Base-by-base conservation (phyloP, 495 filamentous ascomycete genomes). In the Halenospora varia region DNA sequence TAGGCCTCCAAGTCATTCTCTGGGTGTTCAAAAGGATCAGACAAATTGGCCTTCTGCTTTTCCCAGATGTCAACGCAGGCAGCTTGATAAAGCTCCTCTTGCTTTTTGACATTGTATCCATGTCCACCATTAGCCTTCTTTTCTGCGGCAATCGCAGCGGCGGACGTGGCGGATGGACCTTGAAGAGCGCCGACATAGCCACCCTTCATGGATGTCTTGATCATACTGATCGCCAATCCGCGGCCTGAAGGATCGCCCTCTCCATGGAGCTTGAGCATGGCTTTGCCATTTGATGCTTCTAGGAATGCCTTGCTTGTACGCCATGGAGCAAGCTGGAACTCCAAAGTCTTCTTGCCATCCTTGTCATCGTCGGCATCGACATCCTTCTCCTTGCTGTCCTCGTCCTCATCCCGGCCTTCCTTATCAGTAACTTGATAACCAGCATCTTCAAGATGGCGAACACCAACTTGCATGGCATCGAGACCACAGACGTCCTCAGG, bases 161-260 rank as follows among this genome's bases (percentile, higher is more conserved):
- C 88, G 40, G 96, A 82, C 57, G 90, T 95, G 48, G 95, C 90
- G 40, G 88, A 81, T 2, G 90, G 88, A 62, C 90, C 93, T 64
- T 96, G 90, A 10, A 93, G 88, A 56, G 90, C 79, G 25, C 91
- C 88, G 63, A 95, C 89, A 73, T 94, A 99, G 2, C 94, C 94
- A 47, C 94, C 94, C 70, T 99, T 99, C 94, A 99, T 99, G 11
- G 89, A 95, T 0, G 90, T 96, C 64, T 92, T 89, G 62, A 99
- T 87, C 69, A 97, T 96, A 68, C 87, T 96, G 75, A 97, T 93
- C 2, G 89, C 94, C 55, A 96, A 85, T 2, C 94, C 94, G 62
- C 90, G 88, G 10, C 92, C 90, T 8, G 92, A 94, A n/a, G 94
- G 94, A 67, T 99, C 94, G 25, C 95, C 94, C 60, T 92, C 87